Evolutionary conservation across 768 basidiomycete genomes (phyloP), one percentile per base, ranked within the genome.

Genomic region (Hericium coralloides): DNA sequence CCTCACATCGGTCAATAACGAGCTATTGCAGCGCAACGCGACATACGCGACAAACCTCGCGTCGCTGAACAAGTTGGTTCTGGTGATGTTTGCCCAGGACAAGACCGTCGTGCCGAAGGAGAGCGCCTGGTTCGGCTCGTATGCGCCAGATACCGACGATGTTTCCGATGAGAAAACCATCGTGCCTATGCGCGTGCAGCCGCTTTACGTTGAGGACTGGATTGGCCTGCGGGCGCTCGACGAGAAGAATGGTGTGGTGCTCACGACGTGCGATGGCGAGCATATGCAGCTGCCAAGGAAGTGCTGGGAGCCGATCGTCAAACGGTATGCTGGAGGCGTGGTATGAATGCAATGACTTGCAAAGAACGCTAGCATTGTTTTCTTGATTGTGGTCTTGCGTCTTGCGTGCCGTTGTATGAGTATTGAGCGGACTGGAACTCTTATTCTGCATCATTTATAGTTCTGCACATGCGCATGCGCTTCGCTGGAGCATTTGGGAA

Each of bases 51-150:
- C 70, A 45, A 84, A 87, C 63, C 69, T 93, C 37, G 74, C 77
- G 3, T 77, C 81, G 8, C 72, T 93, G 49, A 73, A 80, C 59
- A 79, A 80, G 18, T 78, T 93, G 41, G 77, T 94, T 25, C 83
- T 94, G 38, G 79, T 90, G 25, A 66, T 88, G 45, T 93, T 93
- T 68, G 73, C 79, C 1, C 69, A 82, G 57, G 92, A 93, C 67
- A 75, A 77, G 67, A 92, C 88, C 3, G 86, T 89, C 22, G 76
- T 92, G 18, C 92, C 92, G 0, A 90, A 89, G 68, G 90, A 92
- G 69, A 89, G 81, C 63, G 73, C 87, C 12, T 92, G 90, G 91
- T 93, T 94, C 69, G 90, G 88, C 6, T 85, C 87, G 3, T 85
- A 87, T 63, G 75, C 74, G 2, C 72, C 70, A 2, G 57, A 66